A percentile compares a stretch with the other conserved stretches of the same genome.
Evolutionary conservation across 2,329 filamentous ascomycete genomes (phyloP).

Genomic region (Leptographium radiaticola): DNA sequence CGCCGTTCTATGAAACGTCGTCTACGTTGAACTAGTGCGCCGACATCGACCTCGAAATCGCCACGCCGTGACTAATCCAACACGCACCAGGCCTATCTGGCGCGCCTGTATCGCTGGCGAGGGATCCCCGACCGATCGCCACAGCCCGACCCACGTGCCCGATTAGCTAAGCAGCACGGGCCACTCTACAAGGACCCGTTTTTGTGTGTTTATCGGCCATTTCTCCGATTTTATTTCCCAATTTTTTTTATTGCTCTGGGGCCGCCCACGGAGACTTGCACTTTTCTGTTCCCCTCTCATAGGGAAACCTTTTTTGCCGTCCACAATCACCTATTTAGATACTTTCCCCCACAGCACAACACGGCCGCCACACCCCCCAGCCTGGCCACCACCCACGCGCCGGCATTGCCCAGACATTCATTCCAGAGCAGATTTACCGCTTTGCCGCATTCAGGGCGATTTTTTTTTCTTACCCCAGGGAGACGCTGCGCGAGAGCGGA

Average conservation of each 20-base stretch:
- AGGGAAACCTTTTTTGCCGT: background rate
- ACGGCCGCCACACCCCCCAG: background rate
- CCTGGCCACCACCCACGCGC: background rate
- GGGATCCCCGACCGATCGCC: background rate
- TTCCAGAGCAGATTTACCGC: background rate
- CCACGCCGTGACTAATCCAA: too few species aligned
- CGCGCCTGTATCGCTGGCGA: background rate
- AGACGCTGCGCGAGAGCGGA: slow-evolving; percentile 1
- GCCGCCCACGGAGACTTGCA: background rate
- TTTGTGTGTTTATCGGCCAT: background rate
- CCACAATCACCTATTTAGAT: slow-evolving; percentile 1
- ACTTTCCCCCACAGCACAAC: background rate
- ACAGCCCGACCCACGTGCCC: slow-evolving; percentile 2
- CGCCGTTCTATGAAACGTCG: too few species aligned
- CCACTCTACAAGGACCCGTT: background rate
- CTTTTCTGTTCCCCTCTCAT: slow-evolving; percentile 1
- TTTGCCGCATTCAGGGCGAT: background rate
- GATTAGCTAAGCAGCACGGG: background rate
- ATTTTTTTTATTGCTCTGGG: background rate
- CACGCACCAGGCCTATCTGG: too few species aligned
- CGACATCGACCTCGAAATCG: too few species aligned
- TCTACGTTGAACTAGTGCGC: too few species aligned
- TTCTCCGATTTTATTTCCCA: background rate
- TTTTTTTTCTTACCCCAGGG: background rate
- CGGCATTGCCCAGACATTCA: background rate